Evolutionary conservation across 2,329 filamentous ascomycete genomes (phyloP).

Genomic region (Leptodontidium sp.): DNA sequence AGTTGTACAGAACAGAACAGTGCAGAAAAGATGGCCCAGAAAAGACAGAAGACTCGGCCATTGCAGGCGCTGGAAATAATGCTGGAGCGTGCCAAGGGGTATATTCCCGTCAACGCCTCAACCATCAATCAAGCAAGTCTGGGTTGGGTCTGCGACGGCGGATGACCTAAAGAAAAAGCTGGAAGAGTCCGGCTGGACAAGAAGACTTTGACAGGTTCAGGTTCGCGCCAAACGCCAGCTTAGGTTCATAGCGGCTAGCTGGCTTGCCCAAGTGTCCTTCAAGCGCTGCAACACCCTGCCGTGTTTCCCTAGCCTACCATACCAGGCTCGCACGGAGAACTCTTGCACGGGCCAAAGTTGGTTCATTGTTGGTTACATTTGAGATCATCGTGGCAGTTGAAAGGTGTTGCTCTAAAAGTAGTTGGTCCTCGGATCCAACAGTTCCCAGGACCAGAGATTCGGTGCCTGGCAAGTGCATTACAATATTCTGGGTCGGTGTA

Average conservation of each 20-base stretch:
- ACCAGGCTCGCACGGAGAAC: background rate
- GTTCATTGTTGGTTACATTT: background rate
- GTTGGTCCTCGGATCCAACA: constrained; percentile 7
- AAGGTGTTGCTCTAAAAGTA: background rate
- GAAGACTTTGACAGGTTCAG: constrained; percentile 6
- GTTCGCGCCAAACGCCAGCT: constrained; percentile 16
- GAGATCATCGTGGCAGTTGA: constrained; percentile 9
- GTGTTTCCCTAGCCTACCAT: constrained; percentile 1
- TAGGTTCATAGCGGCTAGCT: constrained; percentile 10
- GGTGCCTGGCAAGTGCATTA: constrained; percentile 14
- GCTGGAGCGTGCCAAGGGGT: background rate
- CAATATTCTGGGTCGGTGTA: constrained; percentile 1
- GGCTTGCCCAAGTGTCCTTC: background rate
- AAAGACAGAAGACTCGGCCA: background rate
- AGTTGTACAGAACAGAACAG: too few species aligned
- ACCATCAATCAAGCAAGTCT: background rate
- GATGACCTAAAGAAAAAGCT: constrained; percentile 10
- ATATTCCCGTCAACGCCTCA: background rate
- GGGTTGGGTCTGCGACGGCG: background rate
- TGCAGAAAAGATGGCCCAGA: background rate
- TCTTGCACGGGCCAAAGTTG: too few species aligned
- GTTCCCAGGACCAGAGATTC: constrained; percentile 10
- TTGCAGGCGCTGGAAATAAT: constrained; percentile 13
- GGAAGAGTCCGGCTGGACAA: background rate
- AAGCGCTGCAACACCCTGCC: constrained; percentile 14